A percentile compares a stretch with the other conserved stretches of the same genome.
phyloP scores from a whole-genome alignment of 768 basidiomycete species.

The Hemileccinum rubropunctum region DNA sequence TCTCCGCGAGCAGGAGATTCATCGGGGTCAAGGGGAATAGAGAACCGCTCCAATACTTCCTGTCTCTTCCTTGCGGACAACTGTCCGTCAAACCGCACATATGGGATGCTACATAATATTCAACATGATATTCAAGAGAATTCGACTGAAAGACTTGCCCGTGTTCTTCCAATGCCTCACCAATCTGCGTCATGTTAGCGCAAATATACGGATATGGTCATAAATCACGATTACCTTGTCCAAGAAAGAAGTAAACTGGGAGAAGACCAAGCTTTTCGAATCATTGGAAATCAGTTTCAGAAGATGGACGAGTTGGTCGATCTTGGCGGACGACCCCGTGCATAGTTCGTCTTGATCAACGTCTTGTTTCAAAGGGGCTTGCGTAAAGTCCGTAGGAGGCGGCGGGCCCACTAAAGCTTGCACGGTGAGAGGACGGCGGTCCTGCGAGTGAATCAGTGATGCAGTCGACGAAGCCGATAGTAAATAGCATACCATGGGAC shows the following conservation, averaged over 20 bases:
- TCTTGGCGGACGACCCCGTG: conserved; percentile 74
- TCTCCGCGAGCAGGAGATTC: conserved; percentile 17
- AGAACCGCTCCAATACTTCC: conserved; percentile 73
- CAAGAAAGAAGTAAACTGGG: conserved; percentile 84
- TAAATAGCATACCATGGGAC: conserved; percentile 65
- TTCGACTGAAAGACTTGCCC: conserved; percentile 41
- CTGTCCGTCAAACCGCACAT: conserved; percentile 80
- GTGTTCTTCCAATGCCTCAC: conserved; percentile 59
- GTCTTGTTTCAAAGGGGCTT: conserved; percentile 44
- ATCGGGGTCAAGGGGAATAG: conserved; percentile 53
- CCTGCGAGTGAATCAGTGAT: conserved; percentile 40
- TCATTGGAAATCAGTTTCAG: conserved; percentile 61
- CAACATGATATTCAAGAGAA: neutral
- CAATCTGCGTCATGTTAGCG: conserved; percentile 45
- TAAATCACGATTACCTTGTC: conserved; percentile 53
- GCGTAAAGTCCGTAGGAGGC: conserved; percentile 67
- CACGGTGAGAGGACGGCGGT: conserved; percentile 59
- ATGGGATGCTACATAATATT: conserved; percentile 55
- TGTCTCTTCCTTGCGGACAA: conserved; percentile 81
- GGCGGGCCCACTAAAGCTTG: conserved; percentile 60
- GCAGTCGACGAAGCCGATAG: neutral
- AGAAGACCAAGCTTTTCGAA: conserved; percentile 86
- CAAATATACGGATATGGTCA: neutral
- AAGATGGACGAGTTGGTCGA: conserved; percentile 75
- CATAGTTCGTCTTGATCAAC: conserved; percentile 41